These are phyloP conservation scores for Meyerozyma smithsonii DNA, from an alignment of 1,139 yeast genomes.

Conservation along the genomic window DNA sequence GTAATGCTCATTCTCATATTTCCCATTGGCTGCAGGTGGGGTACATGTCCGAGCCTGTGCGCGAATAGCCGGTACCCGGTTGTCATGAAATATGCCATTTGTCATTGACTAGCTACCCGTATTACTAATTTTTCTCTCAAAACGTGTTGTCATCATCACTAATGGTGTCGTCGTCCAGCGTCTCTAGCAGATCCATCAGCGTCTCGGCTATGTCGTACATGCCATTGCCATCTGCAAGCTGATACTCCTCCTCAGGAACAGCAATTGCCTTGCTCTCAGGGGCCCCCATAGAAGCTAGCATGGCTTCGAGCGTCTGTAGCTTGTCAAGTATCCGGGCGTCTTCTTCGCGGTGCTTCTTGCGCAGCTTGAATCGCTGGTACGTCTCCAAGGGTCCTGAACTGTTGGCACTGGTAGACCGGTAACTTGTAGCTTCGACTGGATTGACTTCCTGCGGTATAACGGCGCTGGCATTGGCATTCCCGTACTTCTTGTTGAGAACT, in stretches of 20 bases:
- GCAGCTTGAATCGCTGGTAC: conserved; percentile 2
- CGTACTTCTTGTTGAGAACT: conserved; percentile 23
- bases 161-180: conserved; percentile 2
- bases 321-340: neutral
- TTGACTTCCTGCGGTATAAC: neutral
- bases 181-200: conserved; percentile 2
- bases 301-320: conserved; percentile 1
- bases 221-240: neutral
- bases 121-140: neutral
- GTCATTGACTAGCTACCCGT: too few relatives aligned
- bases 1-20: neutral
- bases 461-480: conserved; percentile 6
- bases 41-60: neutral
- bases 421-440: neutral
- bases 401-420: neutral
- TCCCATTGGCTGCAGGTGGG: neutral
- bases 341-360: neutral
- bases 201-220: conserved; percentile 3
- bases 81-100: too few relatives aligned
- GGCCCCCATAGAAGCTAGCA: neutral
- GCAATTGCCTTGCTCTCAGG: neutral
- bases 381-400: neutral
- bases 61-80: neutral
- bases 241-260: neutral
- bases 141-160: conserved; percentile 1